A percentile compares a stretch with the other conserved stretches of the same genome.
These are phyloP conservation scores for Lycium ferocissimum DNA, from an alignment of 257 asterid species.

Conservation along the genomic window DNA sequence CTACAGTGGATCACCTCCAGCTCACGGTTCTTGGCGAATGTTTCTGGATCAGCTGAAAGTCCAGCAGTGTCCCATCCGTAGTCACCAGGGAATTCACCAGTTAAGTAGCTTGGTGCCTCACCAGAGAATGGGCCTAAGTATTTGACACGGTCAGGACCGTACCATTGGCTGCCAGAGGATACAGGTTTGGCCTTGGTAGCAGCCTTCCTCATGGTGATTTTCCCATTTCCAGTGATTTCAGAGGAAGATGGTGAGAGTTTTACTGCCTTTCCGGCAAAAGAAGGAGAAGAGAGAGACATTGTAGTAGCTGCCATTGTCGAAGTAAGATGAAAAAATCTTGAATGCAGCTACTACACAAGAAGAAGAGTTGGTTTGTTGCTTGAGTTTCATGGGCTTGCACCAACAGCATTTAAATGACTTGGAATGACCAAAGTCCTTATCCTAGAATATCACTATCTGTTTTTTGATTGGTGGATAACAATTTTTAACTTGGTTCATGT, in stretches of 20 bases:
- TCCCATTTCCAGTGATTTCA: conserved; percentile 38
- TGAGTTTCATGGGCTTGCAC: background rate
- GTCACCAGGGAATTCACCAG: conserved; percentile 57
- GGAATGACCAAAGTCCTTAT: background rate
- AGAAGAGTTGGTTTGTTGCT: background rate
- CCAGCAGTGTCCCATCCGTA: conserved; percentile 62
- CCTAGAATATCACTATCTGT: background rate
- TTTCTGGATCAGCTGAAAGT: conserved; percentile 52
- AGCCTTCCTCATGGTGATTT: conserved; percentile 51
- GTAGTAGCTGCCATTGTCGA: conserved; percentile 59
- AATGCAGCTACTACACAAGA: background rate
- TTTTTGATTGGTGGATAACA: background rate
- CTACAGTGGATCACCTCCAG: conserved; percentile 48
- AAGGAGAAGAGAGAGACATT: conserved; percentile 64
- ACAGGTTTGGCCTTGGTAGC: conserved; percentile 35
- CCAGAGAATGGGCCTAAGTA: conserved; percentile 55
- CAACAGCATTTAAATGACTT: background rate
- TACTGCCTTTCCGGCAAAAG: conserved; percentile 55
- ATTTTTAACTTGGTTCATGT: background rate
- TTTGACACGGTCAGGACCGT: conserved; percentile 45
- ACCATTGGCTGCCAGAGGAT: conserved; percentile 48
- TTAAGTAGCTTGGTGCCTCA: conserved; percentile 52
- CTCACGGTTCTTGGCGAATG: conserved; percentile 50
- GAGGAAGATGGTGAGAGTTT: conserved; percentile 48
- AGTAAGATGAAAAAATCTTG: background rate